A percentile compares a stretch with the other conserved stretches of the same genome.
phyloP scores from a whole-genome alignment of 208 protist genomes.

The Crithidia expoeki region DNA sequence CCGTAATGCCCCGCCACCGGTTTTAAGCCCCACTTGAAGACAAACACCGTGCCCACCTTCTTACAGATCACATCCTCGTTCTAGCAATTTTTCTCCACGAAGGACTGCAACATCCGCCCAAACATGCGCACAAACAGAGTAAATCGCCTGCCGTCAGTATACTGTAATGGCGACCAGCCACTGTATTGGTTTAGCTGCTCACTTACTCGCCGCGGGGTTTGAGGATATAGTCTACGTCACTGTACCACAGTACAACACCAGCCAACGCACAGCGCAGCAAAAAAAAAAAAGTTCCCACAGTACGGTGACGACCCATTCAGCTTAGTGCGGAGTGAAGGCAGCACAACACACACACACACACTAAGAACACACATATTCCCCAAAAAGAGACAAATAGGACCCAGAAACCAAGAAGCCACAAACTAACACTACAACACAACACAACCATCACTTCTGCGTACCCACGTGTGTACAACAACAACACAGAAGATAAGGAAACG shows the following conservation, averaged over 20 bases:
- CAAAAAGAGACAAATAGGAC: too few relatives aligned
- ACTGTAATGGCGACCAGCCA: constrained; percentile 41
- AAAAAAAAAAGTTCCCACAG: constrained; percentile 35
- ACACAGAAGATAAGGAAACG: neutral
- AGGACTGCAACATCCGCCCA: constrained; percentile 35
- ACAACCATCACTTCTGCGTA: too few relatives aligned
- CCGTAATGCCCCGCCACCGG: constrained; percentile 33
- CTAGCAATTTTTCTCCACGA: constrained; percentile 32
- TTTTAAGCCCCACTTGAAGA: constrained; percentile 29
- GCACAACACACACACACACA: too few relatives aligned
- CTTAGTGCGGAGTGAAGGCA: too few relatives aligned
- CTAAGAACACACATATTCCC: too few relatives aligned
- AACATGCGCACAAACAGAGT: constrained; percentile 41
- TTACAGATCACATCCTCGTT: constrained; percentile 25
- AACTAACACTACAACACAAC: neutral
- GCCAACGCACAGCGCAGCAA: constrained; percentile 42
- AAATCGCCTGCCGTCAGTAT: constrained; percentile 37
- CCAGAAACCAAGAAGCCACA: too few relatives aligned
- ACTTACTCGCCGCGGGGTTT: constrained; percentile 32
- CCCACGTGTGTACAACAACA: too few relatives aligned
- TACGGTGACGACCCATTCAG: constrained; percentile 24
- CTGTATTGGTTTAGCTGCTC: constrained; percentile 32
- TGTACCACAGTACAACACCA: constrained; percentile 53
- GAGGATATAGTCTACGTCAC: constrained; percentile 44
- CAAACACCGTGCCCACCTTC: constrained; percentile 33